Percentiles rank a stretch among this genome's conserved stretches.
These are phyloP conservation scores for Diaporthe humulicola DNA, from an alignment of 2,329 filamentous ascomycete species.

Conservation along the genomic window DNA sequence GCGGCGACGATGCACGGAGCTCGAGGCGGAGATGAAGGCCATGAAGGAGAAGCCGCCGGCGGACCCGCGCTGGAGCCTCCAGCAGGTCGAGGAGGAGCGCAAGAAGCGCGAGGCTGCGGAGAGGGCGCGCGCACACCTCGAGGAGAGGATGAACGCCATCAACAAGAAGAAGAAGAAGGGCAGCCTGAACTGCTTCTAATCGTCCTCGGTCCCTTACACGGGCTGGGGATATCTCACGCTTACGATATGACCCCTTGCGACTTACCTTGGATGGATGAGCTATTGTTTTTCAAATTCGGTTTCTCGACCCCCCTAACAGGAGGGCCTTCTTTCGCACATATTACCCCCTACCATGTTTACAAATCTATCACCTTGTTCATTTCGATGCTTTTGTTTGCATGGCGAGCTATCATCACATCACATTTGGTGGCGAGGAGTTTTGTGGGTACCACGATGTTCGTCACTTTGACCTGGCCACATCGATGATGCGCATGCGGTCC, in stretches of 20 bases:
- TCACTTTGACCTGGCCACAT: slow-evolving; percentile 18
- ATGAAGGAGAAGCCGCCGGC: slow-evolving; percentile 68
- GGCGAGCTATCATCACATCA: slow-evolving; percentile 31
- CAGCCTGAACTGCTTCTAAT: slow-evolving; percentile 96
- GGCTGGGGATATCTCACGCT: slow-evolving; percentile 8
- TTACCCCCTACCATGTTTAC: slow-evolving; percentile 28
- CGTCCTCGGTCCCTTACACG: background rate
- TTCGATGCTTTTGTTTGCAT: slow-evolving; percentile 24
- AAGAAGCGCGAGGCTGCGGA: slow-evolving; percentile 93
- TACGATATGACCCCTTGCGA: slow-evolving; percentile 33
- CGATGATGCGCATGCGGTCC: slow-evolving; percentile 29
- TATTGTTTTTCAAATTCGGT: background rate
- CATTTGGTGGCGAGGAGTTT: slow-evolving; percentile 37
- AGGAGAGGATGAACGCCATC: slow-evolving; percentile 94
- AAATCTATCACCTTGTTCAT: slow-evolving; percentile 7
- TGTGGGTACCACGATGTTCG: slow-evolving; percentile 27
- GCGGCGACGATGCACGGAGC: slow-evolving; percentile 84
- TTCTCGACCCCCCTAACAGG: background rate
- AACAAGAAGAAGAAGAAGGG: slow-evolving; percentile 93
- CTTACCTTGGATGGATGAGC: slow-evolving; percentile 23
- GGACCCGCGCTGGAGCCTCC: slow-evolving; percentile 78
- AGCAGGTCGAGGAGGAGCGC: slow-evolving; percentile 96
- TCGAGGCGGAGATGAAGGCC: slow-evolving; percentile 80
- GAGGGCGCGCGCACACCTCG: slow-evolving; percentile 86
- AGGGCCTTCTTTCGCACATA: slow-evolving; percentile 36